Evolutionary conservation across 371 early-diverging fungal species (phyloP), one percentile per base, ranked within the genome.

Genomic region (Umbelopsis sp.): DNA sequence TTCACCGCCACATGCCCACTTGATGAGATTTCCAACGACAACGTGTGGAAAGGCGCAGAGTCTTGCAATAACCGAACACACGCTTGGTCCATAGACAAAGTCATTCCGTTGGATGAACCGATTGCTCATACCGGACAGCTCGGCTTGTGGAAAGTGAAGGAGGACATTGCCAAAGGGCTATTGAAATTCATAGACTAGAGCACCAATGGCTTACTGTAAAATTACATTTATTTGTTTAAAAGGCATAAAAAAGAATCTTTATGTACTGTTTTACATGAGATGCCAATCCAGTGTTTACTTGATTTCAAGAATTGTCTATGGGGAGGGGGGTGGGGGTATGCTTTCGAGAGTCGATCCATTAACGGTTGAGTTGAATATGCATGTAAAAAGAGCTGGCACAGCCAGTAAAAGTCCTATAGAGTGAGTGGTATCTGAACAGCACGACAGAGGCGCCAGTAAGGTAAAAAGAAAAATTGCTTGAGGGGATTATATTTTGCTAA

Each of bases 401-500:
- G 29, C 29, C 29, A 29, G 29, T 0, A 29, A 29, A 4, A 25
- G 11, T 12, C 4, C 14, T 4, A n/a, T 51, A 24, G 25, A 51
- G 0, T 50, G 22, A n/a, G 48, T 48, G 48, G 18, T 65, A 45
- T 65, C 32, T 41, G 7, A 12, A 12, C 10, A 41, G 7, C 41
- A 7, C 12, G 41, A 41, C 41, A 29, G 29, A 4, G 41, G 41
- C 41, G 12, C 12, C 2, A 41, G 41, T 41, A 41, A 12, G 41
- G 41, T 10, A 41, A 41, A 4, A 10, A 38, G 7, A 4, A 38
- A 0, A 38, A 41, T 1, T 10, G 12, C 41, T 41, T 41, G 10
- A 41, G 7, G 7, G 41, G 41, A 10, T 50, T 72, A 74, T 25
- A 74, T 53, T 29, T 74, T 74, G 11, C 65, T 38, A 38, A 75